Percentiles rank a stretch among this genome's conserved stretches.
phyloP scores from a whole-genome alignment of 352 stramenopile genomes.

The Phytopythium mirpurense region DNA sequence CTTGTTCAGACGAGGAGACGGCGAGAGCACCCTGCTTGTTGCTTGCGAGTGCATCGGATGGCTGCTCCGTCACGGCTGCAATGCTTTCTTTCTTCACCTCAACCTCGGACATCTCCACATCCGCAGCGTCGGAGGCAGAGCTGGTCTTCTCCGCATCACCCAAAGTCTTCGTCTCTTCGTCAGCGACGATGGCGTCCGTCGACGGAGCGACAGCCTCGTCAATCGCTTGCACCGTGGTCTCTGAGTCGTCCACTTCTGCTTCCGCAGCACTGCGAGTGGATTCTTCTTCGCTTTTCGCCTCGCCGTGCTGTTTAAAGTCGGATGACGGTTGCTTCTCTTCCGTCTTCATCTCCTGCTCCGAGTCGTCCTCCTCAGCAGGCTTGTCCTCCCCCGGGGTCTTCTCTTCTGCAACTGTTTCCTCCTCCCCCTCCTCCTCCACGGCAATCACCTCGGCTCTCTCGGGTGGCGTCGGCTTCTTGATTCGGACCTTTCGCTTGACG shows the following conservation, averaged over 20 bases:
- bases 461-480: constrained; percentile 11
- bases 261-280: neutral
- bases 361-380: constrained; percentile 1
- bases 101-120: constrained; percentile 9
- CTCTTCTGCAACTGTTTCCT: neutral
- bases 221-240: neutral
- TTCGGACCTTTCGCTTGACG: constrained; percentile 43
- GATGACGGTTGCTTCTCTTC: constrained; percentile 4
- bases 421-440: constrained; percentile 1
- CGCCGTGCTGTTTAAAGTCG: neutral
- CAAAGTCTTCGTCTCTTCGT: neutral
- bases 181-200: neutral
- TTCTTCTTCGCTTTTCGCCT: constrained; percentile 16
- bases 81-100: constrained; percentile 20
- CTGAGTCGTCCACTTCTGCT: neutral
- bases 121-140: neutral
- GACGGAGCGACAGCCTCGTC: neutral
- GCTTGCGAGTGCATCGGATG: neutral
- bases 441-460: neutral
- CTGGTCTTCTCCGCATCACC: neutral
- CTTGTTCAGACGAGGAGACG: too few species aligned
- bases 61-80: constrained; percentile 1
- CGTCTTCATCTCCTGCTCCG: neutral
- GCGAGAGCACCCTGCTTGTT: neutral
- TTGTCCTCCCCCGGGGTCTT: neutral